Base-by-base conservation (phyloP, 768 basidiomycete species). In the Cyclocybe cylindracea region DNA sequence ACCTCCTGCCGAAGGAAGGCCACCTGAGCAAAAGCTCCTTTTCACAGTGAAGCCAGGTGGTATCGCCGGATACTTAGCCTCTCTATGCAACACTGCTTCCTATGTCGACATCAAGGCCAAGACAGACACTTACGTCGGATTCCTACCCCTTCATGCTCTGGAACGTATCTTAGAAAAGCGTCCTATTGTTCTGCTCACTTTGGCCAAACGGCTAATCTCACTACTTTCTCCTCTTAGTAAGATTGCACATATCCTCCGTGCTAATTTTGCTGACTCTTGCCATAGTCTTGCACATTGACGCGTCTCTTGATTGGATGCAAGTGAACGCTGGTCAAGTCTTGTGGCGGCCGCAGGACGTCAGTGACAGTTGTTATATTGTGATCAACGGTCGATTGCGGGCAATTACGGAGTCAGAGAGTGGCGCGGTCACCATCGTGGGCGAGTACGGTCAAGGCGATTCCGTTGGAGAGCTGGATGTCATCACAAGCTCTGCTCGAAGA, bases 391-490 rank as follows among this genome's bases (percentile, higher is more conserved):
- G 97, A 59, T 73, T 99, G 13, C 85, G 97, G 55, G 91, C 94
- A 2, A 87, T 98, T 53, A 79, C 83, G 10, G 94, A 98, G 62
- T 83, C 82, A 18, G 85, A 88, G 24, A 78, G 75, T 29, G 92
- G 90, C 5, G 84, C 79, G 34, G 86, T 96, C 35, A 81, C 81
- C 8, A 94, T 98, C 43, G 77, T 89, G 2, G 91, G 86, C 7
- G 97, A 99, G 73, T 96, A 96, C 62, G 97, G 97, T 36, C 95
- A 98, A 69, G 95, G 94, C 8, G 96, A 98, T 63, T 91, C 91
- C 0, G 94, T 98, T 44, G 97, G 97, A 19, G 97, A 99, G 69
- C 78, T 99, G 10, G 97, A 98, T 66, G 97, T 97, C 46, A 98
- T 99, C 62, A 97, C 95, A 7, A 90, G 87, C 60, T 89, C 87